Percentiles rank a stretch among this genome's conserved stretches.
These are phyloP conservation scores for Nematocida parisii DNA, from an alignment of 371 early-diverging fungal species.

Conservation along the genomic window DNA sequence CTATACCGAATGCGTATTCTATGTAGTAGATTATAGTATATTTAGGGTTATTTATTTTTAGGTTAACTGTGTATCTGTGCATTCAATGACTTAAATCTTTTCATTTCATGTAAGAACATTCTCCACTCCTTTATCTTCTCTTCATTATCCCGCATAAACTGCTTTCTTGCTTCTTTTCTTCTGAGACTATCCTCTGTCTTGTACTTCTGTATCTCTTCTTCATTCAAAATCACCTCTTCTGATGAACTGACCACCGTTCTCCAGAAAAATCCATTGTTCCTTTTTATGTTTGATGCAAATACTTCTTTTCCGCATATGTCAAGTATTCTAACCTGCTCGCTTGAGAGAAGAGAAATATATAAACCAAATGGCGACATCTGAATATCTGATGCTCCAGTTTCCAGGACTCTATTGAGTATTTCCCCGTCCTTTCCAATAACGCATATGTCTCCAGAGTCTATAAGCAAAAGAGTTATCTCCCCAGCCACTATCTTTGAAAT, in stretches of 20 bases:
- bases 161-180: constrained; percentile 36
- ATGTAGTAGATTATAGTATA: no score
- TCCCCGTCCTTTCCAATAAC: constrained; percentile 30
- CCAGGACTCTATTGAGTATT: background rate
- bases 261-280: constrained; percentile 39
- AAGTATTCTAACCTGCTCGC: constrained; percentile 30
- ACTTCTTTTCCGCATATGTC: constrained; percentile 51
- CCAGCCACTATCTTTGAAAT: constrained; percentile 19
- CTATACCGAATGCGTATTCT: no score
- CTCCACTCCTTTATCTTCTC: constrained; percentile 34
- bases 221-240: background rate
- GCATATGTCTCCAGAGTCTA: background rate
- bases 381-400: background rate
- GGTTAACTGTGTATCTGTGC: background rate
- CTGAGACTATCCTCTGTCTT: constrained; percentile 38
- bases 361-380: constrained; percentile 50
- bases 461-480: background rate
- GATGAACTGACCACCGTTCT: constrained; percentile 7
- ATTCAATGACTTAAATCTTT: constrained; percentile 1
- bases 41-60: background rate
- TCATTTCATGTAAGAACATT: constrained; percentile 25
- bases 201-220: constrained; percentile 36
- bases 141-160: constrained; percentile 44
- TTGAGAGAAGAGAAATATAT: constrained; percentile 40
- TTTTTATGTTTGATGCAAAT: constrained; percentile 31